Conservation (phyloP, 495 filamentous ascomycete species). For the Aspergillus sclerotioniger region DNA sequence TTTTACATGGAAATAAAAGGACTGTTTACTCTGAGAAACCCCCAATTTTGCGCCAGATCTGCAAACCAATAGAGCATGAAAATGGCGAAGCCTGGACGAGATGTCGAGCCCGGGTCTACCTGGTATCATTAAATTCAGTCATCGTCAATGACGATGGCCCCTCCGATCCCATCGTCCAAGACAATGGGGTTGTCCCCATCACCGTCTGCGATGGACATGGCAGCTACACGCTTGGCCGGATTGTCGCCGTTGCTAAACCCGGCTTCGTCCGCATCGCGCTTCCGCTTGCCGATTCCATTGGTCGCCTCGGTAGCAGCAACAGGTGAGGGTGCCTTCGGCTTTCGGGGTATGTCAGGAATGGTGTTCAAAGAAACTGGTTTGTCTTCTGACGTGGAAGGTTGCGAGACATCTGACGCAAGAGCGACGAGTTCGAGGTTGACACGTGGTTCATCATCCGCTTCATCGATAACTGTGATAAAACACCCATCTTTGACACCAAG, state of each 20-base stretch:
- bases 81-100: neutral
- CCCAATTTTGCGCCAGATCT: neutral
- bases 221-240: conserved; percentile 44
- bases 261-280: conserved; percentile 45
- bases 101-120: neutral
- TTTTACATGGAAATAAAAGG: neutral
- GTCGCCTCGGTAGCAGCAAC: conserved; percentile 17
- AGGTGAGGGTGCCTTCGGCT: conserved; percentile 36
- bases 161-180: conserved; percentile 57
- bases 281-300: conserved; percentile 40
- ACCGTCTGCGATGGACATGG: conserved; percentile 25
- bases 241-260: conserved; percentile 38
- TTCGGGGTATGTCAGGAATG: conserved; percentile 50
- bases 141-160: conserved; percentile 76
- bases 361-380: conserved; percentile 46
- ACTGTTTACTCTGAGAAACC: neutral
- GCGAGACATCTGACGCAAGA: conserved; percentile 38
- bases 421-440: conserved; percentile 77
- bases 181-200: conserved; percentile 44
- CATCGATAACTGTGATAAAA: conserved; percentile 83
- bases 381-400: conserved; percentile 34
- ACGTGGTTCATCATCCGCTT: conserved; percentile 74
- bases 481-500: conserved; percentile 68
- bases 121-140: conserved; percentile 33
- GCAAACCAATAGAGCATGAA: neutral